Evolutionary conservation across 768 basidiomycete genomes (phyloP).

Genomic region (Clavaria fumosa): DNA sequence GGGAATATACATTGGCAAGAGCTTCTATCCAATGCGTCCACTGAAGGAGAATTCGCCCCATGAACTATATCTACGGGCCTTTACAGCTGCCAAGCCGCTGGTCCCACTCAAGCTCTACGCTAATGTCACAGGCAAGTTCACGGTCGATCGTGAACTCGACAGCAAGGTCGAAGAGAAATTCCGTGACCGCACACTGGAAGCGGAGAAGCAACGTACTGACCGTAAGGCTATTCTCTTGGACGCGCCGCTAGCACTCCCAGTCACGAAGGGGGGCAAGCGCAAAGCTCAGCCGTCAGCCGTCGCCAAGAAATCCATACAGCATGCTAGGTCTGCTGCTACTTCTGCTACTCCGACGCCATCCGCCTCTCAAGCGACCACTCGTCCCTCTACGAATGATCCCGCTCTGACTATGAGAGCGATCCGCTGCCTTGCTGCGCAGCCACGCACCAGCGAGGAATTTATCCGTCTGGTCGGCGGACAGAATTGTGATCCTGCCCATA

Average conservation of each 20-base stretch:
- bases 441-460: constrained; percentile 35
- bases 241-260: constrained; percentile 25
- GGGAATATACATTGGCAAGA: constrained; percentile 53
- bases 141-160: constrained; percentile 46
- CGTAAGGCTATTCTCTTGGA: constrained; percentile 37
- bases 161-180: constrained; percentile 28
- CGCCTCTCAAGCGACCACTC: constrained; percentile 12
- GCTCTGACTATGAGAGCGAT: constrained; percentile 29
- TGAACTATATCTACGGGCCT: constrained; percentile 57
- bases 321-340: too few relatives aligned
- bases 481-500: constrained; percentile 19
- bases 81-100: constrained; percentile 39
- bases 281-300: constrained; percentile 20
- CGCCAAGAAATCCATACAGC: constrained; percentile 26
- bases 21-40: constrained; percentile 44
- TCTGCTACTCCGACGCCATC: constrained; percentile 16
- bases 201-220: constrained; percentile 26
- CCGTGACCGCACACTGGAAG: constrained; percentile 30
- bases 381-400: constrained; percentile 11
- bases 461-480: constrained; percentile 31
- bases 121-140: constrained; percentile 58
- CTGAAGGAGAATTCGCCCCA: constrained; percentile 40
- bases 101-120: constrained; percentile 61
- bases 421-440: constrained; percentile 33
- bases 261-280: constrained; percentile 18